phyloP scores from a whole-genome alignment of 2,329 filamentous ascomycete species.

The Ophiocordyceps camponoti-rufipedis region DNA sequence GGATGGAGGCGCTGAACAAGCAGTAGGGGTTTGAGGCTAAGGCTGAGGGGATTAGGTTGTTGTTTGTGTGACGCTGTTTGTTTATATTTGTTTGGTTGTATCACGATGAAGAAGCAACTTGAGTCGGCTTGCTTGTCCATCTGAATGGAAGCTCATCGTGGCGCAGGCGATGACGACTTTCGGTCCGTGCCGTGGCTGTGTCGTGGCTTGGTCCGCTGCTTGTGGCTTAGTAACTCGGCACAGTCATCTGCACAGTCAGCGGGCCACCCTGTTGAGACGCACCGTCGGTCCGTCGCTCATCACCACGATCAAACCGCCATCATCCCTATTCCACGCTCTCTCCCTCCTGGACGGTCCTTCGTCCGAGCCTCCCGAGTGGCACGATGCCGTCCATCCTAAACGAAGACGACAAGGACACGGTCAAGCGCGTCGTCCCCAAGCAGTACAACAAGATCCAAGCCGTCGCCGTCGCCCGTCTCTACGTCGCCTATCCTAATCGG shows the following conservation, averaged over 20 bases:
- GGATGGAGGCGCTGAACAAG: constrained; percentile 49
- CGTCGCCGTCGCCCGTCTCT: constrained; percentile 82
- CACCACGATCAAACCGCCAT: background rate
- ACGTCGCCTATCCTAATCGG: constrained; percentile 75
- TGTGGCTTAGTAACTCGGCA: background rate
- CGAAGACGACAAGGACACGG: constrained; percentile 89
- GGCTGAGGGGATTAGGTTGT: background rate
- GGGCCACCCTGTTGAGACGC: background rate
- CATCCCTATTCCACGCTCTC: background rate
- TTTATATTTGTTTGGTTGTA: background rate
- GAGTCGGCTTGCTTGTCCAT: too few species aligned
- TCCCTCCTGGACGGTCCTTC: background rate
- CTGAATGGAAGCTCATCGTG: background rate
- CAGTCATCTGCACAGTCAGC: background rate
- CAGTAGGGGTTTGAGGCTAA: background rate
- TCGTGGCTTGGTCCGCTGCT: background rate
- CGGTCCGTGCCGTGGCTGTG: constrained; percentile 1
- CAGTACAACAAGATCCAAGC: constrained; percentile 94
- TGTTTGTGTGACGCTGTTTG: background rate
- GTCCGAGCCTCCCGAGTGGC: background rate
- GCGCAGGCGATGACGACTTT: background rate
- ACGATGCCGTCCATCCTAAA: constrained; percentile 53
- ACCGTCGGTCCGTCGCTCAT: background rate
- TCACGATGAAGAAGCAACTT: too few species aligned
- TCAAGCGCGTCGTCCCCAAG: constrained; percentile 88